Evolutionary conservation across 208 protist genomes (phyloP).

Genomic region (Trypanosoma avium): DNA sequence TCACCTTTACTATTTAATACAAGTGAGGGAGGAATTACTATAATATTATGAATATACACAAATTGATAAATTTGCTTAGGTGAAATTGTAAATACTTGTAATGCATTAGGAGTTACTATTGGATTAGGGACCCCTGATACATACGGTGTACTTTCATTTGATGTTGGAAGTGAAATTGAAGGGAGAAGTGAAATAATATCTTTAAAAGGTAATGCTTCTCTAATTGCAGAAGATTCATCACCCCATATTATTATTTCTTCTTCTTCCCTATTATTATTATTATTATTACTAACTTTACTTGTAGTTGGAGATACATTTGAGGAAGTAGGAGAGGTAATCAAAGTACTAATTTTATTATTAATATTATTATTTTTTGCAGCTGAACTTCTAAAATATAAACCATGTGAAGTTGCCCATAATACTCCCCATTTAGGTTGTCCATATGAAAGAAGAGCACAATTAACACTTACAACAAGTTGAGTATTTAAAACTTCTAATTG

Average conservation of each 20-base stretch:
- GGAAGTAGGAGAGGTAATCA: neutral
- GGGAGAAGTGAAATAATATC: constrained; percentile 54
- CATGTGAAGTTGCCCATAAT: constrained; percentile 46
- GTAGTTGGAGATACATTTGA: neutral
- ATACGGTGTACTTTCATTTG: constrained; percentile 21
- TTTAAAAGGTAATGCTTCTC: constrained; percentile 42
- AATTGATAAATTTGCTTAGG: constrained; percentile 57
- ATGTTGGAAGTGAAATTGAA: constrained; percentile 39
- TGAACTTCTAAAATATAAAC: constrained; percentile 42
- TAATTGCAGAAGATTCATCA: constrained; percentile 25
- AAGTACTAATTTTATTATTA: neutral
- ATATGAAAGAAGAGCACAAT: constrained; percentile 48
- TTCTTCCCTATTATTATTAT: neutral
- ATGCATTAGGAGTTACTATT: constrained; percentile 43
- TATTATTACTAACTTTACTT: neutral
- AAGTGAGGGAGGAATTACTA: constrained; percentile 34
- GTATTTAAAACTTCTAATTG: constrained; percentile 47
- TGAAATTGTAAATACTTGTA: constrained; percentile 61
- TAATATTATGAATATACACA: constrained; percentile 34
- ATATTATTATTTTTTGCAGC: neutral
- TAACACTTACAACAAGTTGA: constrained; percentile 44
- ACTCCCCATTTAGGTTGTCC: constrained; percentile 34
- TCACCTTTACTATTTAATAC: neutral
- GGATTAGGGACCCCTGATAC: constrained; percentile 38
- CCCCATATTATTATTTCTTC: constrained; percentile 8